Conservation (phyloP, 2,329 filamentous ascomycete genomes). For the Colletotrichum shisoi region DNA sequence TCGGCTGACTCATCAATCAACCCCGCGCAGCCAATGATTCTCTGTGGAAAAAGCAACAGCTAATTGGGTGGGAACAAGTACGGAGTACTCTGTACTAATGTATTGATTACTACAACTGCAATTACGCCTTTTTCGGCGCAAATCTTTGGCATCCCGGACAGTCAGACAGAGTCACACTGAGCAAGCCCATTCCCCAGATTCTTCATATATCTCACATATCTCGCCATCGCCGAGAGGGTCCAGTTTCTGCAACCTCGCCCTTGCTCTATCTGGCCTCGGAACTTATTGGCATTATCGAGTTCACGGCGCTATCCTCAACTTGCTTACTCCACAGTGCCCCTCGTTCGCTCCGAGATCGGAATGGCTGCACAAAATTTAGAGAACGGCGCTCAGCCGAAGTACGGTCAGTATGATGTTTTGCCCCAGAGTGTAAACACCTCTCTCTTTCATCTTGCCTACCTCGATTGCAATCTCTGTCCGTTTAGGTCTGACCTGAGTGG, state of each 20-base stretch:
- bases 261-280: neutral
- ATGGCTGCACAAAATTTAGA: constrained; percentile 43
- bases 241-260: neutral
- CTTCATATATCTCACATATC: constrained; percentile 32
- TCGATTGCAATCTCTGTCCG: no score
- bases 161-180: constrained; percentile 27
- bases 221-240: constrained; percentile 15
- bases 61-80: neutral
- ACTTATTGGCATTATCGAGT: constrained; percentile 7
- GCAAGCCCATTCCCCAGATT: constrained; percentile 22
- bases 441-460: constrained; percentile 6
- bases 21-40: constrained; percentile 27
- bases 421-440: neutral
- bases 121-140: constrained; percentile 37
- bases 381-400: constrained; percentile 43
- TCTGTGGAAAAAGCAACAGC: constrained; percentile 3
- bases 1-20: constrained; percentile 31
- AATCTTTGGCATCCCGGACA: constrained; percentile 27
- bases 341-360: constrained; percentile 37
- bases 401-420: constrained; percentile 46
- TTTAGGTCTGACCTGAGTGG: constrained; percentile 6
- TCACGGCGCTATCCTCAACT: neutral
- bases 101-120: neutral
- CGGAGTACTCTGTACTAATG: no score
- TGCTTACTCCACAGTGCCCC: neutral